A percentile compares a stretch with the other conserved stretches of the same genome.
These are phyloP conservation scores for Meira nashicola DNA, from an alignment of 1,284 basidiomycete species.

Conservation along the genomic window DNA sequence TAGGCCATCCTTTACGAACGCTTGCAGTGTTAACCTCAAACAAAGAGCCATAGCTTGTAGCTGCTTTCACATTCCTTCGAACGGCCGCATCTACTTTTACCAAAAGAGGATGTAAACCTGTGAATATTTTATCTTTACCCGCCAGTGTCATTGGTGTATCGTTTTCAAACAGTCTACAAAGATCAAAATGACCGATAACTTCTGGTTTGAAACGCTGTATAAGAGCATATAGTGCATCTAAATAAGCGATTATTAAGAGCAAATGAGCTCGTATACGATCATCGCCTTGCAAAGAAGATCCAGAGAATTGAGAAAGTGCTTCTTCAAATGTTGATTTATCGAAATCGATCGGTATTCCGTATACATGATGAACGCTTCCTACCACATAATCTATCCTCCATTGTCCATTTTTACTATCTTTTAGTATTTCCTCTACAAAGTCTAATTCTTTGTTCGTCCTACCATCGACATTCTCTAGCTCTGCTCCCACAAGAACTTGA, in stretches of 20 bases:
- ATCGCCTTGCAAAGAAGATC: neutral
- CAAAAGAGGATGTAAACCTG: neutral
- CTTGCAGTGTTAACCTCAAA: conserved; percentile 93
- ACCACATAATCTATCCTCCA: conserved; percentile 76
- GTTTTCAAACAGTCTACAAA: conserved; percentile 41
- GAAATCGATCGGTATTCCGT: conserved; percentile 86
- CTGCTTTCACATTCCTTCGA: conserved; percentile 68
- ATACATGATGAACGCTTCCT: conserved; percentile 88
- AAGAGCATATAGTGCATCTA: conserved; percentile 43
- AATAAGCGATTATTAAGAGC: conserved; percentile 27
- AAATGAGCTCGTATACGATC: conserved; percentile 14
- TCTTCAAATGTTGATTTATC: conserved; percentile 67
- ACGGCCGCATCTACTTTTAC: neutral
- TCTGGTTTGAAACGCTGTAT: conserved; percentile 68
- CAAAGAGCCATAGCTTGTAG: conserved; percentile 75
- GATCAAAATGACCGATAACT: conserved; percentile 85
- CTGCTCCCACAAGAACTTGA: conserved; percentile 77
- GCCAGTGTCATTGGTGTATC: conserved; percentile 59
- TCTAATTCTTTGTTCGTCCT: conserved; percentile 57
- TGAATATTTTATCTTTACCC: neutral
- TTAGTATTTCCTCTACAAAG: conserved; percentile 20
- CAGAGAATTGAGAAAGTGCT: conserved; percentile 55
- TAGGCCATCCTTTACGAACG: conserved; percentile 82
- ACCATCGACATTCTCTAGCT: conserved; percentile 80
- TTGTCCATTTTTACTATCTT: conserved; percentile 5